A percentile compares a stretch with the other conserved stretches of the same genome.
Conservation (phyloP, 2,329 filamentous ascomycete genomes). For the Fusarium sp. region DNA sequence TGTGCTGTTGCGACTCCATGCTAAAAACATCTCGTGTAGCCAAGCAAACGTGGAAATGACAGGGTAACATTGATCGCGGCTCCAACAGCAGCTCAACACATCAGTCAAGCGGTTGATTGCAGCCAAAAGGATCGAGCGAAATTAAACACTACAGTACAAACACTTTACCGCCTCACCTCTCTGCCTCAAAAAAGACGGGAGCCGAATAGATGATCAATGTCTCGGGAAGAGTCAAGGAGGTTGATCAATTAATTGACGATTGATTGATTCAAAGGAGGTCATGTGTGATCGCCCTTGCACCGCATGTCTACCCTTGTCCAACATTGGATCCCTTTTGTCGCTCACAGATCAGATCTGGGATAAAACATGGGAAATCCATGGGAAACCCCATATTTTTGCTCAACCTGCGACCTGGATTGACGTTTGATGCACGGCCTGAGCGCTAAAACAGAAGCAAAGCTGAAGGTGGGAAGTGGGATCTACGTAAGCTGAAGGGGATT, state of each 20-base stretch:
- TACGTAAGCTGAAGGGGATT: not conserved
- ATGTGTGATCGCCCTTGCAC: not conserved
- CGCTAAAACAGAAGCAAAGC: conserved; percentile 13
- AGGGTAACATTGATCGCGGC: not conserved
- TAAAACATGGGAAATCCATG: not conserved
- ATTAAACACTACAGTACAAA: not conserved
- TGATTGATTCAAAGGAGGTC: not conserved
- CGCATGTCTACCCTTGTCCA: conserved; percentile 1
- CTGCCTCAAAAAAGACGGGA: not conserved
- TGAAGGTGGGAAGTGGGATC: not conserved
- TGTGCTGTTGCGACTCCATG: not conserved
- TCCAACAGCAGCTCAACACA: not conserved
- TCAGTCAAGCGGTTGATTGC: not conserved
- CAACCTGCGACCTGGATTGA: conserved; percentile 2
- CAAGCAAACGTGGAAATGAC: not conserved
- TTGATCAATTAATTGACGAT: not conserved
- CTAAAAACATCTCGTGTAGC: not conserved
- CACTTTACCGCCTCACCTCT: not conserved
- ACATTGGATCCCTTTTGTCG: not conserved
- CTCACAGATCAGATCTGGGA: conserved; percentile 1
- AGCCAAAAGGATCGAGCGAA: not conserved
- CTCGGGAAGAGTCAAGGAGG: conserved; percentile 10
- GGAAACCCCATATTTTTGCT: not conserved
- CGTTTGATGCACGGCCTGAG: not conserved
- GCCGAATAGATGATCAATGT: conserved; percentile 10